phyloP scores from a whole-genome alignment of 257 asterid genomes.

The Lithospermum erythrorhizon region DNA sequence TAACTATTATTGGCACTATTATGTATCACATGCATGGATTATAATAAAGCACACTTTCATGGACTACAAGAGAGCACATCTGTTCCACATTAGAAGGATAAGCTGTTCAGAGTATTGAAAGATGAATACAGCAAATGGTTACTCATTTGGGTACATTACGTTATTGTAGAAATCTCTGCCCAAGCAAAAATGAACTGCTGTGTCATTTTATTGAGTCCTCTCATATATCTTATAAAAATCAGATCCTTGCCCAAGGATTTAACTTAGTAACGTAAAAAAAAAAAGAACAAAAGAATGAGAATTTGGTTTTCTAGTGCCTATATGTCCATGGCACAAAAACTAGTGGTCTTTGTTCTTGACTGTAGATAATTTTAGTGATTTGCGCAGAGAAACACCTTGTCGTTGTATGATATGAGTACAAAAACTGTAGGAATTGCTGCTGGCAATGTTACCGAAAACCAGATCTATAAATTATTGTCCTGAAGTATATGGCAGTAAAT shows the following conservation, averaged over 20 bases:
- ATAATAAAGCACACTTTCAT: too few relatives aligned
- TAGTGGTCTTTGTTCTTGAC: neutral
- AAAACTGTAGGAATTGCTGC: conserved; percentile 31
- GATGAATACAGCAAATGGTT: too few relatives aligned
- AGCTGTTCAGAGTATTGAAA: neutral
- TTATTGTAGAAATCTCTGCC: too few relatives aligned
- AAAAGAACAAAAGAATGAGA: neutral
- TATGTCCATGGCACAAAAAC: neutral
- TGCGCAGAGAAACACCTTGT: conserved; percentile 50
- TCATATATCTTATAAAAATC: too few relatives aligned
- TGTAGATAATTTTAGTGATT: conserved; percentile 6
- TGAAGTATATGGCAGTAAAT: conserved; percentile 12
- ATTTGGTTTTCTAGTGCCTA: neutral
- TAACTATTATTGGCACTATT: too few relatives aligned
- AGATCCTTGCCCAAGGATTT: too few relatives aligned
- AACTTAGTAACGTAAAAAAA: neutral
- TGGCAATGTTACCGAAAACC: conserved; percentile 16
- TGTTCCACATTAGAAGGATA: neutral
- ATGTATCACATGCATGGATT: too few relatives aligned
- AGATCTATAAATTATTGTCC: conserved; percentile 16
- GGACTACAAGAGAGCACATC: too few relatives aligned
- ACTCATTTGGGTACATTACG: too few relatives aligned
- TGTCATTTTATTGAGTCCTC: too few relatives aligned
- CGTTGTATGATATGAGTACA: conserved; percentile 36
- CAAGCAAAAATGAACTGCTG: too few relatives aligned